phyloP scores from a whole-genome alignment of 176 grass and related monocot species.

The Triticum urartu region DNA sequence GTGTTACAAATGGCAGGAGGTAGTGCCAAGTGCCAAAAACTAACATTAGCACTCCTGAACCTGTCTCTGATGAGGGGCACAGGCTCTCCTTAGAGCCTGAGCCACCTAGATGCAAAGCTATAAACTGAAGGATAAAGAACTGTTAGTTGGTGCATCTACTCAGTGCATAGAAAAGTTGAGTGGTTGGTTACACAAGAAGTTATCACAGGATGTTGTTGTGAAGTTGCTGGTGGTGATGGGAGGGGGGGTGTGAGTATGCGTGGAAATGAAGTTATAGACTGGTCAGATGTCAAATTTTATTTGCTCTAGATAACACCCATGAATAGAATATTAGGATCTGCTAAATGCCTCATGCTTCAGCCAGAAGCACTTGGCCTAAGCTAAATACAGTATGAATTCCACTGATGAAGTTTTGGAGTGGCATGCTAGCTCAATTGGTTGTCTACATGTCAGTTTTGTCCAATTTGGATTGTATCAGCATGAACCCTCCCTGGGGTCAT shows the following conservation, averaged over 20 bases:
- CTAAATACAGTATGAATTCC: constrained; percentile 49
- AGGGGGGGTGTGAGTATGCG: not conserved
- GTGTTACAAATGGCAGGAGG: constrained; percentile 56
- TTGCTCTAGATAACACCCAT: constrained; percentile 37
- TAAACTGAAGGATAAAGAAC: constrained; percentile 51
- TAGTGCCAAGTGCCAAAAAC: constrained; percentile 86
- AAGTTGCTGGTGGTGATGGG: constrained; percentile 30
- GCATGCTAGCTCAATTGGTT: constrained; percentile 32
- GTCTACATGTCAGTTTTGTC: constrained; percentile 41
- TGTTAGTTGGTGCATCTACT: constrained; percentile 56
- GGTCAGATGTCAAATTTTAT: constrained; percentile 46
- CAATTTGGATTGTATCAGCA: constrained; percentile 49
- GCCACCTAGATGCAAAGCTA: constrained; percentile 72
- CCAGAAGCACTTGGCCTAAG: constrained; percentile 46
- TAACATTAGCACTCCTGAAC: constrained; percentile 89
- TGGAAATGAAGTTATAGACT: constrained; percentile 26
- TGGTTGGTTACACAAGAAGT: constrained; percentile 52
- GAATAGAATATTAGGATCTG: constrained; percentile 38
- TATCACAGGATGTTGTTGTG: constrained; percentile 38
- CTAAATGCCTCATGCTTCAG: constrained; percentile 52
- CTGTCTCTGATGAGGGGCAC: constrained; percentile 60
- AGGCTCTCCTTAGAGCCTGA: constrained; percentile 84
- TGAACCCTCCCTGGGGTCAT: constrained; percentile 39
- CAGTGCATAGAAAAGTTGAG: constrained; percentile 37
- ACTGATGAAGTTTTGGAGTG: constrained; percentile 40